Percentiles rank a stretch among this genome's conserved stretches.
These are phyloP conservation scores for Silene uniflora DNA, from an alignment of 148 eudicot species.

Conservation along the genomic window DNA sequence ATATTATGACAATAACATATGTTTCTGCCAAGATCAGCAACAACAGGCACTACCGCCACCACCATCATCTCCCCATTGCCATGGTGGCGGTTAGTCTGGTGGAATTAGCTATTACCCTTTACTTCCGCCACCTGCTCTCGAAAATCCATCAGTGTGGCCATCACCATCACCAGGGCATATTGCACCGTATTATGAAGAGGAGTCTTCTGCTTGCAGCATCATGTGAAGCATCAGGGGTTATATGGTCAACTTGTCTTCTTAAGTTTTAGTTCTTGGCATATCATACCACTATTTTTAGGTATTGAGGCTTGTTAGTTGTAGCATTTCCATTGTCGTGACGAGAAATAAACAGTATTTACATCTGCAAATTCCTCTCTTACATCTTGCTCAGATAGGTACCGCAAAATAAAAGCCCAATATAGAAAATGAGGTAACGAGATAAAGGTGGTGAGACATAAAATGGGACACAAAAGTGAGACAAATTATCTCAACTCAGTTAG, in stretches of 20 bases:
- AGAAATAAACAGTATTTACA: too few relatives aligned
- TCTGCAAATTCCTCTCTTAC: too few relatives aligned
- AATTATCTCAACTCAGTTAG: too few relatives aligned
- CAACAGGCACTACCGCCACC: neutral
- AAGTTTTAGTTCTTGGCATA: too few relatives aligned
- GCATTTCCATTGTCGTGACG: too few relatives aligned
- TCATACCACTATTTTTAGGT: too few relatives aligned
- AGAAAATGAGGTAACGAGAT: too few relatives aligned
- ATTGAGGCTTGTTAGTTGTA: too few relatives aligned
- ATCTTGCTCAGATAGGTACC: too few relatives aligned
- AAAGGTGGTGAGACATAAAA: too few relatives aligned
- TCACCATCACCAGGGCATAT: neutral
- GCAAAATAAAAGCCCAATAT: too few relatives aligned
- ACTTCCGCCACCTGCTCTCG: neutral
- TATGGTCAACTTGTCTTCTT: neutral
- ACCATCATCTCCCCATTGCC: neutral
- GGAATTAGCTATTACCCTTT: neutral
- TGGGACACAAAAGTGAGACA: too few relatives aligned
- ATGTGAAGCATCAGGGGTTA: neutral
- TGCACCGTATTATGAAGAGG: neutral
- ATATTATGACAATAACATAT: neutral
- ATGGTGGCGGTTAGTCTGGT: neutral
- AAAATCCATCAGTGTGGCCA: neutral
- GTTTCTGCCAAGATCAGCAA: neutral
- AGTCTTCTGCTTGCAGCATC: constrained; percentile 1